Base-by-base conservation (phyloP, 768 basidiomycete genomes). In the Leccinum rimulosum region DNA sequence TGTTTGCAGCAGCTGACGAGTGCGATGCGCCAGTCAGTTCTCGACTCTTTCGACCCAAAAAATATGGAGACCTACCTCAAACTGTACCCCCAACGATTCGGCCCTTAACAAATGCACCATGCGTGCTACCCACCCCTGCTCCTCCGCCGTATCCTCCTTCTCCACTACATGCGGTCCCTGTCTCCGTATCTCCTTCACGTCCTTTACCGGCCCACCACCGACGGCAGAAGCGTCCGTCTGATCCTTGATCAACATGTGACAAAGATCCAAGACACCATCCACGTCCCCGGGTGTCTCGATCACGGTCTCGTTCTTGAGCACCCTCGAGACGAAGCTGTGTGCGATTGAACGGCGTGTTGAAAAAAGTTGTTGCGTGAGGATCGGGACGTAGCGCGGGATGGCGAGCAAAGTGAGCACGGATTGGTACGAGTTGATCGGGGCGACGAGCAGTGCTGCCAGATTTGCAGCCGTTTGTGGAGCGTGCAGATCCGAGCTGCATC, bases 41-140 rank as follows among this genome's bases (percentile, higher is more conserved):
- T 25, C 15, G 6, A 1, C 36, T 27, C 35, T 30, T 15, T 8
- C 14, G 19, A 38, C 3, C 19, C 17, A 19, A 8, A n/a, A 3
- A 1, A 11, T 5, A 3, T 12, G 3, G 3, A 15, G 30, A 40
- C 19, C 11, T 1, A 92, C 95, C 82, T 95, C 89, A 64, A 94
- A 96, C 68, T 99, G 97, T 12, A 88, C 84, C 65, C 84, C 89
- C 63, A 98, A 72, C 28, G 91, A 89, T 52, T 97, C 93, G 0
- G 92, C 83, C 22, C 88, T 79, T 84, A 98, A 97, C 33, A 98
- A 73, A 78, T 99, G 97, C 3, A 98, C 91, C 93, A 98, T 98
- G 62, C 96, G 80, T 45, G 97, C 96, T 17, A 98, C 86, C 97
- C 97, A 99, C 0, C 97, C 97, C 68, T 99, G 97, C 73, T 99